Percentiles rank a stretch among this genome's conserved stretches.
These are phyloP conservation scores for Sporobolomyces roseus DNA, from an alignment of 768 basidiomycete species.

Conservation along the genomic window DNA sequence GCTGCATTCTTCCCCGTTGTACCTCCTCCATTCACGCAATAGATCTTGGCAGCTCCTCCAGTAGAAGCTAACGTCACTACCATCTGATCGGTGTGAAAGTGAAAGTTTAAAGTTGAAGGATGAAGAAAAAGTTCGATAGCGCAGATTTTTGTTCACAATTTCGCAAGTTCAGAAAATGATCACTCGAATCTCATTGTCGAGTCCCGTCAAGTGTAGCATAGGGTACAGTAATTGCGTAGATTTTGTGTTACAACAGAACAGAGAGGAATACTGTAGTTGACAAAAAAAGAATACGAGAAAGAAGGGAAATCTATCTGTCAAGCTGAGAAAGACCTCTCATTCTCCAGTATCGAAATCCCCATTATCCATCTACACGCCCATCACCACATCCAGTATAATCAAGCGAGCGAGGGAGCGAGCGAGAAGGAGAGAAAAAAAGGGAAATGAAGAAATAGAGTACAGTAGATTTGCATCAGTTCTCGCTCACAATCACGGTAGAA, in stretches of 20 bases:
- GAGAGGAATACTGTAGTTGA: too few species aligned
- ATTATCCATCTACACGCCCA: slow-evolving; percentile 75
- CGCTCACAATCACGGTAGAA: background rate
- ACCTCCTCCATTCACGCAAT: slow-evolving; percentile 86
- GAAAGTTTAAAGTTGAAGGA: background rate
- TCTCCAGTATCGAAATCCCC: slow-evolving; percentile 64
- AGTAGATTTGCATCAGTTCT: background rate
- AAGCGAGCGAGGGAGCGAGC: too few species aligned
- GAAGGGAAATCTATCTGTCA: too few species aligned
- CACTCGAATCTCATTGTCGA: too few species aligned
- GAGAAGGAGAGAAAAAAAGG: background rate
- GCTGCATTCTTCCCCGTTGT: slow-evolving; percentile 46
- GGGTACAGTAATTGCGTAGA: too few species aligned
- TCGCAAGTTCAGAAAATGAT: too few species aligned
- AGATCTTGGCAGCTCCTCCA: slow-evolving; percentile 59
- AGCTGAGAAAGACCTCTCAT: background rate
- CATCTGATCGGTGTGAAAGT: slow-evolving; percentile 11
- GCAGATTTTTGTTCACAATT: background rate
- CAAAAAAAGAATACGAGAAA: too few species aligned
- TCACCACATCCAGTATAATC: too few species aligned
- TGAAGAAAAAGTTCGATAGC: background rate
- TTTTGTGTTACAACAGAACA: too few species aligned
- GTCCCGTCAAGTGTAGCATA: too few species aligned
- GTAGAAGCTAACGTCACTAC: slow-evolving; percentile 44
- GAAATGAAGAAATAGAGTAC: background rate